Evolutionary conservation across 208 protist species (phyloP).

Genomic region (Leishmania major): DNA sequence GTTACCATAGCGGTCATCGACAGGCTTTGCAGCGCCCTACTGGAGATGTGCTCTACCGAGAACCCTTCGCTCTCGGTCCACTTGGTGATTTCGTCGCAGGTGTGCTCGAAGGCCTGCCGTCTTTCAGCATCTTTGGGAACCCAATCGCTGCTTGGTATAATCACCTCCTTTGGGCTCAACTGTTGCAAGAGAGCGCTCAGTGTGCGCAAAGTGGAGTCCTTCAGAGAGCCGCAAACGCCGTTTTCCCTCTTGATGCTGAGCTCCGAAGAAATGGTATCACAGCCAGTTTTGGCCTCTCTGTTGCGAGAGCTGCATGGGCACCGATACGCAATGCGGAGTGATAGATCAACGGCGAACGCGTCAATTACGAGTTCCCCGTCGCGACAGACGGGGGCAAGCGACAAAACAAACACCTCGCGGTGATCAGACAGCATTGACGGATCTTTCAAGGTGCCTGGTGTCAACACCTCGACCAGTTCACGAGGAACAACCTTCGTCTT

Average conservation of each 20-base stretch:
- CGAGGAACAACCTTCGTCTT: slow-evolving; percentile 81
- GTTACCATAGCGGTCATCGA: not conserved
- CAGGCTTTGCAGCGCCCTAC: not conserved
- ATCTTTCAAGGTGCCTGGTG: slow-evolving; percentile 92
- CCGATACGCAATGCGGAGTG: slow-evolving; percentile 64
- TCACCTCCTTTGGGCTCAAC: slow-evolving; percentile 77
- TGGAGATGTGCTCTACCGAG: slow-evolving; percentile 41
- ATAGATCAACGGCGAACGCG: slow-evolving; percentile 83
- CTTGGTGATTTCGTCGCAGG: slow-evolving; percentile 31
- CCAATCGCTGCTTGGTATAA: slow-evolving; percentile 47
- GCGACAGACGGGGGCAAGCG: slow-evolving; percentile 39
- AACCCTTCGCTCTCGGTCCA: slow-evolving; percentile 74
- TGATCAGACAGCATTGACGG: slow-evolving; percentile 78
- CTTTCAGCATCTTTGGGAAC: not conserved
- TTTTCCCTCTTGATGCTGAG: slow-evolving; percentile 5
- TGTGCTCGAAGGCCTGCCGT: not conserved
- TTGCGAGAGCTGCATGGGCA: slow-evolving; percentile 47
- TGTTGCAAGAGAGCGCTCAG: slow-evolving; percentile 73
- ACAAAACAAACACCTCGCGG: slow-evolving; percentile 67
- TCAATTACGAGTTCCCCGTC: slow-evolving; percentile 36
- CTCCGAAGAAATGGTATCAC: not conserved
- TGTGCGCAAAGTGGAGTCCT: slow-evolving; percentile 30
- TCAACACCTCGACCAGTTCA: slow-evolving; percentile 90
- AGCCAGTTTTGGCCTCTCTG: not conserved
- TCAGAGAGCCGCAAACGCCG: not conserved